A percentile compares a stretch with the other conserved stretches of the same genome.
These are phyloP conservation scores for Astrothelium subdiscretum DNA, from an alignment of 495 filamentous ascomycete genomes.

Conservation along the genomic window DNA sequence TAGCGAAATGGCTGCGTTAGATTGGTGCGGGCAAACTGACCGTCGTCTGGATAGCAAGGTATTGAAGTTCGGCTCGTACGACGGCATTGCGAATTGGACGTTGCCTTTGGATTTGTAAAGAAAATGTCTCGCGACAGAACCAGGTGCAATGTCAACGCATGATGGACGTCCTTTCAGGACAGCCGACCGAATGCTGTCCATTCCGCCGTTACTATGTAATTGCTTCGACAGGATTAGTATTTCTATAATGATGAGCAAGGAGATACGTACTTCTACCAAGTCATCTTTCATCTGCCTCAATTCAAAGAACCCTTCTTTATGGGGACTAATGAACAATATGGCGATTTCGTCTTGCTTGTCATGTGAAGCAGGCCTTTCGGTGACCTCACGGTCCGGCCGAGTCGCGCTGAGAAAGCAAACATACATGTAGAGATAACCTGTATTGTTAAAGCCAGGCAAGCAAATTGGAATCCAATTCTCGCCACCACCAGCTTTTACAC, in stretches of 20 bases:
- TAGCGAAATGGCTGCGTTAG: neutral
- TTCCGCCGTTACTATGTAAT: constrained; percentile 62
- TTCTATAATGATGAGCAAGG: neutral
- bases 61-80: constrained; percentile 60
- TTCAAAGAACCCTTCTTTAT: constrained; percentile 88
- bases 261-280: constrained; percentile 47
- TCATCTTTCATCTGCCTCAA: constrained; percentile 74
- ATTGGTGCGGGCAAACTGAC: constrained; percentile 22
- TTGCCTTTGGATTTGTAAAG: constrained; percentile 87
- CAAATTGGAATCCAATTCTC: constrained; percentile 98
- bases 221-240: constrained; percentile 26
- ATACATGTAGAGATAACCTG: constrained; percentile 98
- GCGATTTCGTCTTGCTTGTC: constrained; percentile 60
- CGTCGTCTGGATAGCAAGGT: constrained; percentile 54
- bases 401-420: constrained; percentile 69
- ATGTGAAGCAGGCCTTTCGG: constrained; percentile 22
- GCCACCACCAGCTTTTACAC: constrained; percentile 76
- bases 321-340: constrained; percentile 79
- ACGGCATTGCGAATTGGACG: constrained; percentile 90
- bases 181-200: constrained; percentile 62
- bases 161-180: constrained; percentile 57
- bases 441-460: constrained; percentile 92
- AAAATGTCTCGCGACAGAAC: constrained; percentile 74
- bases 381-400: constrained; percentile 12
- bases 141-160: constrained; percentile 64